A percentile compares a stretch with the other conserved stretches of the same genome.
Conservation (phyloP, 78 protist species). For the Ministeria vibrans region DNA sequence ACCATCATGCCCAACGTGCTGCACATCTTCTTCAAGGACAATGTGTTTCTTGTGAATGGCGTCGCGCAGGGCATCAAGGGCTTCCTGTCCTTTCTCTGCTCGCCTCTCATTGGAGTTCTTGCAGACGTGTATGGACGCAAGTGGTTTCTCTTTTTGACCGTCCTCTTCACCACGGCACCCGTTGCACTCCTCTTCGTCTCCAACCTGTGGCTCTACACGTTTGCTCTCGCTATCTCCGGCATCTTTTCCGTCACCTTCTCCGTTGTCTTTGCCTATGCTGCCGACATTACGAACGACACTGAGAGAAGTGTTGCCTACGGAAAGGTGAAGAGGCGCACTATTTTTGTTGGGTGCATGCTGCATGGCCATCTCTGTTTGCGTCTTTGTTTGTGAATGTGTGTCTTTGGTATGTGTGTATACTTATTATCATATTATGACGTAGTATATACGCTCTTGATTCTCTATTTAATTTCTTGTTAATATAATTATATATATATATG, state of each 20-base stretch:
- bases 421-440: neutral
- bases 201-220: neutral
- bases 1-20: slow-evolving; percentile 1
- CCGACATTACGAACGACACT: neutral
- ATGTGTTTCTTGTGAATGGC: neutral
- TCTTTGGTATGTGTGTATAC: neutral
- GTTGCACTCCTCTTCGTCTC: neutral
- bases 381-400: neutral
- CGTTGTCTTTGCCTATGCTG: slow-evolving; percentile 7
- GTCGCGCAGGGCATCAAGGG: neutral
- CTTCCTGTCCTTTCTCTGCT: neutral
- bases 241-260: slow-evolving; percentile 9
- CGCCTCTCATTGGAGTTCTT: neutral
- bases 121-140: slow-evolving; percentile 1
- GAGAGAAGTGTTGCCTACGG: slow-evolving; percentile 9
- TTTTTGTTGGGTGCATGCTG: neutral
- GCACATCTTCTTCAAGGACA: too few species aligned
- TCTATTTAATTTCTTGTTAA: too few species aligned
- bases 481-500: neutral
- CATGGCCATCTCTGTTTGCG: neutral
- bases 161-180: neutral
- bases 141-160: neutral
- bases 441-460: neutral
- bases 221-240: neutral
- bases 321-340: neutral